A percentile compares a stretch with the other conserved stretches of the same genome.
Evolutionary conservation across 208 protist species (phyloP).

Genomic region (Naegleria lovaniensis): DNA sequence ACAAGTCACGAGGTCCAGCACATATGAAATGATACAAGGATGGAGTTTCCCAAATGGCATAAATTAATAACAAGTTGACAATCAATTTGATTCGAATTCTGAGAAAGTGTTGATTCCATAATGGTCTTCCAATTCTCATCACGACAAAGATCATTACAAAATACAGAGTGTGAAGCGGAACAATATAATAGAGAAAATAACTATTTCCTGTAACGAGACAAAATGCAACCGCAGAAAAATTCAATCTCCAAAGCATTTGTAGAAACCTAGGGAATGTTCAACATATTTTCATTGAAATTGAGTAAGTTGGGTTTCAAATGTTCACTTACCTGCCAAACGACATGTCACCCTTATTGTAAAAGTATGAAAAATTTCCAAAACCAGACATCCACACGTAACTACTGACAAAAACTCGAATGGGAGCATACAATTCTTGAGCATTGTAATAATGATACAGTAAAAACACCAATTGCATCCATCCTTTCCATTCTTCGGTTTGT

Average conservation of each 20-base stretch:
- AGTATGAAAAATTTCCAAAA: conserved; percentile 78
- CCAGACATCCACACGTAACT: conserved; percentile 80
- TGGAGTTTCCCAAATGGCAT: conserved; percentile 54
- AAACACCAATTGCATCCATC: conserved; percentile 77
- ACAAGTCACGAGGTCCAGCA: not conserved
- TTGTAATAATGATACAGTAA: conserved; percentile 77
- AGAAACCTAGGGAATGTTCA: conserved; percentile 50
- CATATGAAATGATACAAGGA: not conserved
- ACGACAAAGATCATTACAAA: conserved; percentile 58
- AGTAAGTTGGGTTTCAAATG: too few relatives aligned
- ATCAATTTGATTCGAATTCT: conserved; percentile 48
- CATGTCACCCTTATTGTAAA: conserved; percentile 62
- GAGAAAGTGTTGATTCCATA: conserved; percentile 37
- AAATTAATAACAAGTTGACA: conserved; percentile 37
- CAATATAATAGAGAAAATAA: conserved; percentile 84
- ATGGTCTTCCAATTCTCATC: conserved; percentile 38
- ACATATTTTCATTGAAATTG: too few relatives aligned
- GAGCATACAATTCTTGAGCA: conserved; percentile 59
- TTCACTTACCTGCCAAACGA: conserved; percentile 29
- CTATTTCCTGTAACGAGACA: conserved; percentile 57
- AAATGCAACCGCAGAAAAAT: conserved; percentile 60
- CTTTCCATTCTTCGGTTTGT: conserved; percentile 82
- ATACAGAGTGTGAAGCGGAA: conserved; percentile 71
- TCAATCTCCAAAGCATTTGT: conserved; percentile 66
- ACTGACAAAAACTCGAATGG: conserved; percentile 74